phyloP scores from a whole-genome alignment of 2,329 filamentous ascomycete genomes.

The Chrysoporthe deuterocubensis region DNA sequence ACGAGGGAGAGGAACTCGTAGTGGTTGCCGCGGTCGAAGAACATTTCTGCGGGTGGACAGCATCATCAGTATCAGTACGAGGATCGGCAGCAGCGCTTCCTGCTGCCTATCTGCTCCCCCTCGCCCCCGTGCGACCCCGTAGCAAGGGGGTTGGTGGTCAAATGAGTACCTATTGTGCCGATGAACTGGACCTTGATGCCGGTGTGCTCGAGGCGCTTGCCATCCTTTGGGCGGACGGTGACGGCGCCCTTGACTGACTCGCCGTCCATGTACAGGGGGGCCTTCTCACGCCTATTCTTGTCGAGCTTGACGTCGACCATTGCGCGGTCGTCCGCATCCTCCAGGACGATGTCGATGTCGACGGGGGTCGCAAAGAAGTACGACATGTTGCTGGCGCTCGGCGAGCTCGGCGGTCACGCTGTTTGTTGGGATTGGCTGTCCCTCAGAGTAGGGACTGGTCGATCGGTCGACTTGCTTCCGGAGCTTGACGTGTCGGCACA shows the following conservation, averaged over 20 bases:
- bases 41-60: conserved; percentile 78
- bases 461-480: not conserved
- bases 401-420: conserved; percentile 26
- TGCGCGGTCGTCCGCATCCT: conserved; percentile 89
- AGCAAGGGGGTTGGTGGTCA: not conserved
- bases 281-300: conserved; percentile 96
- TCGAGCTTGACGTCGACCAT: conserved; percentile 98
- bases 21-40: conserved; percentile 98
- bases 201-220: conserved; percentile 95
- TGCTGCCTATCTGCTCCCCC: too few species aligned
- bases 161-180: conserved; percentile 81
- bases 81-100: too few species aligned
- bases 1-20: conserved; percentile 98
- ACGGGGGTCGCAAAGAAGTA: conserved; percentile 98
- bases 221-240: conserved; percentile 94
- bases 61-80: conserved; percentile 1
- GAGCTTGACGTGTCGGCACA: not conserved
- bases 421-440: conserved; percentile 22
- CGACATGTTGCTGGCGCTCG: conserved; percentile 67
- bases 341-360: conserved; percentile 98
- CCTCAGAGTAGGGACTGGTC: not conserved
- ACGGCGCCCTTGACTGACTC: conserved; percentile 97
- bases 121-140: not conserved
- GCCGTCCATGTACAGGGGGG: conserved; percentile 95
- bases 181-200: conserved; percentile 99